Evolutionary conservation across 2,329 filamentous ascomycete species (phyloP).

Genomic region (Phialemonium atrogriseum): DNA sequence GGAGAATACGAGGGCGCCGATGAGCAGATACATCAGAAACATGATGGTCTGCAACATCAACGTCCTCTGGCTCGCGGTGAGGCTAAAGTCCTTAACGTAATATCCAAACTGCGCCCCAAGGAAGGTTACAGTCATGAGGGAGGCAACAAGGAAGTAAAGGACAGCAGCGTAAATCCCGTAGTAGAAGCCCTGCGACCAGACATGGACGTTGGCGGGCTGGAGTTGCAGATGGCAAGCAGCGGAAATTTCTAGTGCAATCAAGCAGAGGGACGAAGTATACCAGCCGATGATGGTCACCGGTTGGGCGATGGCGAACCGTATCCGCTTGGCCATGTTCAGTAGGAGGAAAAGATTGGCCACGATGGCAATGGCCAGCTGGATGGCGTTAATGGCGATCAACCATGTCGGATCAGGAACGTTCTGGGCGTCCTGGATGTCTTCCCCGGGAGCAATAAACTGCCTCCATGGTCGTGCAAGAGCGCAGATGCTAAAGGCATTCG

Average conservation of each 20-base stretch:
- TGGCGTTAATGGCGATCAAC: slow-evolving; percentile 67
- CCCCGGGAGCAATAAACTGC: slow-evolving; percentile 40
- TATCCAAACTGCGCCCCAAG: slow-evolving; percentile 61
- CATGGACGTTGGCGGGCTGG: slow-evolving; percentile 39
- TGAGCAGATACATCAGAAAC: slow-evolving; percentile 71
- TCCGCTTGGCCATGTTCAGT: slow-evolving; percentile 74
- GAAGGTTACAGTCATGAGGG: slow-evolving; percentile 72
- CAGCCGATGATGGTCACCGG: slow-evolving; percentile 78
- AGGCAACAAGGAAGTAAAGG: slow-evolving; percentile 71
- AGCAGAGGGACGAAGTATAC: slow-evolving; percentile 57
- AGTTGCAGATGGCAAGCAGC: slow-evolving; percentile 48
- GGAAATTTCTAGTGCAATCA: slow-evolving; percentile 59
- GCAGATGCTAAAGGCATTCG: slow-evolving; percentile 80
- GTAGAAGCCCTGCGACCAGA: slow-evolving; percentile 76
- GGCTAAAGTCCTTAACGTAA: slow-evolving; percentile 69
- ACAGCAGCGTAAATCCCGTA: slow-evolving; percentile 74
- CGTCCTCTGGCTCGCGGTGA: slow-evolving; percentile 75
- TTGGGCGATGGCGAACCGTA: slow-evolving; percentile 75
- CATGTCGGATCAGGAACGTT: slow-evolving; percentile 63
- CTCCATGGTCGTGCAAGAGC: slow-evolving; percentile 78
- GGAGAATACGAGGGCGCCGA: slow-evolving; percentile 70
- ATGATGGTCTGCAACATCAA: slow-evolving; percentile 86
- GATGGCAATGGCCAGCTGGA: slow-evolving; percentile 68
- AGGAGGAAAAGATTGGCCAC: slow-evolving; percentile 74
- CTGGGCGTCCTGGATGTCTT: slow-evolving; percentile 36